Evolutionary conservation across 371 early-diverging fungal genomes (phyloP).

Genomic region (Mortierella polycephala): DNA sequence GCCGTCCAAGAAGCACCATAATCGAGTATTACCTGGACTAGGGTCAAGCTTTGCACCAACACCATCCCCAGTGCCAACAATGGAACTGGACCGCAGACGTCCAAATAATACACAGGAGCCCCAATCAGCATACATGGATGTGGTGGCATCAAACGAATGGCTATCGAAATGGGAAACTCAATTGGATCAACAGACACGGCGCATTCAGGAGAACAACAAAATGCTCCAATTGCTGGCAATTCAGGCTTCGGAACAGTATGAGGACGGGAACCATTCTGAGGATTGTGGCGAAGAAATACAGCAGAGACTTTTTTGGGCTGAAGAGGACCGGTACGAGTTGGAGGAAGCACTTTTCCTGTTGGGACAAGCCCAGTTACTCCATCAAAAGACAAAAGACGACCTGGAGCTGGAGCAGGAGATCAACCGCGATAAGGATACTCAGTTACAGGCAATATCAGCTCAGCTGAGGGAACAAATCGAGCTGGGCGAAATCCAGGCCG

Average conservation of each 20-base stretch:
- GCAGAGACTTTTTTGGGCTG: not conserved
- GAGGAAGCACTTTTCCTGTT: constrained; percentile 4
- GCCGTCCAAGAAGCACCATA: constrained; percentile 5
- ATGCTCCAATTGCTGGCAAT: constrained; percentile 18
- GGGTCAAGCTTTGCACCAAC: constrained; percentile 35
- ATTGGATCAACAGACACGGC: constrained; percentile 21
- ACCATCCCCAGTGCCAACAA: constrained; percentile 26
- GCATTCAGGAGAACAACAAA: constrained; percentile 25
- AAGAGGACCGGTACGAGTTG: not conserved
- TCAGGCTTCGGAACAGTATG: constrained; percentile 1
- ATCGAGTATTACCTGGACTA: constrained; percentile 17
- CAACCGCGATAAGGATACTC: constrained; percentile 7
- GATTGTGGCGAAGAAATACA: not conserved
- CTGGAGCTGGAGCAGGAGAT: constrained; percentile 17
- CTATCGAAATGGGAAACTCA: constrained; percentile 14
- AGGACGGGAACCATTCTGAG: not conserved
- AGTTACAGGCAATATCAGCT: constrained; percentile 13
- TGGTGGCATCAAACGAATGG: constrained; percentile 7
- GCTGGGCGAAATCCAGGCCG: constrained; percentile 9
- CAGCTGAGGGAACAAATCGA: constrained; percentile 14
- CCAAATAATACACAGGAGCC: not conserved
- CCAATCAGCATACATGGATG: too few species aligned
- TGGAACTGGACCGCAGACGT: constrained; percentile 14
- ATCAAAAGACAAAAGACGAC: constrained; percentile 9
- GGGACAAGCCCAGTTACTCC: constrained; percentile 16